Evolutionary conservation across 208 protist species (phyloP).

Genomic region (Leptomonas seymouri): DNA sequence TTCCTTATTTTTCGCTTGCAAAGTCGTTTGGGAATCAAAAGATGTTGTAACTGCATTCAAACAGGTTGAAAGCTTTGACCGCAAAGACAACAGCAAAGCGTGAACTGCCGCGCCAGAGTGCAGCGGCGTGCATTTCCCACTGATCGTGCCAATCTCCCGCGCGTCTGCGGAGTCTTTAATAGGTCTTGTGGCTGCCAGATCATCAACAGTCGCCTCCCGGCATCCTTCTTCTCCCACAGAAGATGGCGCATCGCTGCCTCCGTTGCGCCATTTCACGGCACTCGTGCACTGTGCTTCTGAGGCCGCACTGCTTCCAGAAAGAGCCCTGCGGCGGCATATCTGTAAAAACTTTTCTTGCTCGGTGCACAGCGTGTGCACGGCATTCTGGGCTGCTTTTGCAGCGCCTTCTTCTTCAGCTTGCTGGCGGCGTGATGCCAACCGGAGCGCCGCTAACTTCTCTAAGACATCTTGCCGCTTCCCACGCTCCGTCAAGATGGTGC

Average conservation of each 20-base stretch:
- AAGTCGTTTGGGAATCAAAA: background rate
- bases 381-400: conserved; percentile 1
- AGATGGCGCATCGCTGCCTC: too few relatives aligned
- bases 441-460: background rate
- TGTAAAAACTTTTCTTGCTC: conserved; percentile 1
- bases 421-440: background rate
- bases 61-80: conserved; percentile 9
- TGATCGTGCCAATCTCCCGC: too few relatives aligned
- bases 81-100: conserved; percentile 5
- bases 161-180: background rate
- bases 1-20: background rate
- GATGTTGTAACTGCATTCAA: background rate
- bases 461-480: background rate
- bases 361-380: background rate
- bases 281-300: background rate
- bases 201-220: too few relatives aligned
- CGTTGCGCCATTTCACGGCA: background rate
- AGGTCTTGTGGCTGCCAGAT: too few relatives aligned
- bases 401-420: conserved; percentile 13
- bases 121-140: background rate
- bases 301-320: background rate
- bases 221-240: too few relatives aligned
- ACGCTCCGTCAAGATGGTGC: conserved; percentile 12
- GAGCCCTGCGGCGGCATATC: background rate
- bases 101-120: background rate